Evolutionary conservation across 306 rosid species (phyloP).

Genomic region (Datisca glomerata): DNA sequence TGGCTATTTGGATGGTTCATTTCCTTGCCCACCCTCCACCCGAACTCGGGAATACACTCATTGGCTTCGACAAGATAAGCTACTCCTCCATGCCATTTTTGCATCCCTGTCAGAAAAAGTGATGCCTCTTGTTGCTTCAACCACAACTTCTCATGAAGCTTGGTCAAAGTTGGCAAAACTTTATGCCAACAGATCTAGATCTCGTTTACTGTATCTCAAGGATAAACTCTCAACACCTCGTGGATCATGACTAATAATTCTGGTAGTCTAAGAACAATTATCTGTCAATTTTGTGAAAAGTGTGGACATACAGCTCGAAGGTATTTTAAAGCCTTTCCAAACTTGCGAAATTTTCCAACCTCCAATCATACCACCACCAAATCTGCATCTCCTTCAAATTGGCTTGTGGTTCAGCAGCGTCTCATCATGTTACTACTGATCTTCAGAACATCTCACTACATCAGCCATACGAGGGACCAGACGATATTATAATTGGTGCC

Average conservation of each 20-base stretch:
- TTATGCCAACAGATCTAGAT: neutral
- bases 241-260: neutral
- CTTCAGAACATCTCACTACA: neutral
- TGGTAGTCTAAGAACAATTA: neutral
- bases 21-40: neutral
- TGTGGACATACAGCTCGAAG: neutral
- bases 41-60: neutral
- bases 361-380: too few species aligned
- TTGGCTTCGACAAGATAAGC: slow-evolving; percentile 1
- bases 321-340: neutral
- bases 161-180: neutral
- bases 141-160: neutral
- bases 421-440: neutral
- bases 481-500: neutral
- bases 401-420: neutral
- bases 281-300: neutral
- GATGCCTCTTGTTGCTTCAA: neutral
- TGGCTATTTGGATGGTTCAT: neutral
- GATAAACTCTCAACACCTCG: neutral
- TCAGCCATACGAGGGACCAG: neutral
- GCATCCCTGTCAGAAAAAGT: neutral
- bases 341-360: neutral
- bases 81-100: neutral
- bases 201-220: neutral
- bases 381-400: neutral